A percentile compares a stretch with the other conserved stretches of the same genome.
phyloP scores from a whole-genome alignment of 768 basidiomycete genomes.

The Tylopilus plumbeoviolaceoides region DNA sequence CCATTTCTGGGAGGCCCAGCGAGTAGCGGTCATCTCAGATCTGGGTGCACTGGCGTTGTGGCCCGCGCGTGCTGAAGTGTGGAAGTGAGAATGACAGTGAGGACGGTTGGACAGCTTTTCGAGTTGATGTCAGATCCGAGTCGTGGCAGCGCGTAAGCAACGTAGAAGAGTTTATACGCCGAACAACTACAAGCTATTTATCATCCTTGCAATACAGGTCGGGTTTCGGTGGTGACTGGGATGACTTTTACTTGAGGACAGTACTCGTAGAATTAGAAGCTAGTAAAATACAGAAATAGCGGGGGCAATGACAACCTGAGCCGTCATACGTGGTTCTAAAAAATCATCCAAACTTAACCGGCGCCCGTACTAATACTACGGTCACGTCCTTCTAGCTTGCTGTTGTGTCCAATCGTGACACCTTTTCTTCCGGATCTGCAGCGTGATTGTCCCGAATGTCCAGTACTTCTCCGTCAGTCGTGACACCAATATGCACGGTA shows the following conservation, averaged over 20 bases:
- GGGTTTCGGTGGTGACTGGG: too few species aligned
- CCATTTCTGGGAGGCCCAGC: conserved; percentile 39
- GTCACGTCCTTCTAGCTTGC: too few species aligned
- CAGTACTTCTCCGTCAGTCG: conserved; percentile 38
- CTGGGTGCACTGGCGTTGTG: background rate
- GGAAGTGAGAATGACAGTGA: background rate
- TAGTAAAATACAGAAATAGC: too few species aligned
- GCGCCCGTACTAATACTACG: too few species aligned
- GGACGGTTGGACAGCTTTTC: background rate
- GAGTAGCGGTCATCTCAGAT: conserved; percentile 4
- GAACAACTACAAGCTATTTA: too few species aligned
- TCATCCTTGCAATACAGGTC: too few species aligned
- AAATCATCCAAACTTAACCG: too few species aligned
- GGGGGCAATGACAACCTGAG: too few species aligned
- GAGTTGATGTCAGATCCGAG: background rate
- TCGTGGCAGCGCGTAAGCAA: background rate
- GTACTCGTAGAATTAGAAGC: too few species aligned
- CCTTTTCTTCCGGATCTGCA: conserved; percentile 35
- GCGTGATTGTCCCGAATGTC: conserved; percentile 62
- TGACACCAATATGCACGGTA: conserved; percentile 51
- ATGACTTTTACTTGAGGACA: too few species aligned
- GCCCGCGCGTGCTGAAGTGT: background rate
- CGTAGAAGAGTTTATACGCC: too few species aligned
- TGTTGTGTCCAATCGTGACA: background rate
- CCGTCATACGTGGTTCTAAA: too few species aligned